Percentiles rank a stretch among this genome's conserved stretches.
Conservation (phyloP, 108 stramenopile species). For the Pseudonitzschia multistriata region DNA sequence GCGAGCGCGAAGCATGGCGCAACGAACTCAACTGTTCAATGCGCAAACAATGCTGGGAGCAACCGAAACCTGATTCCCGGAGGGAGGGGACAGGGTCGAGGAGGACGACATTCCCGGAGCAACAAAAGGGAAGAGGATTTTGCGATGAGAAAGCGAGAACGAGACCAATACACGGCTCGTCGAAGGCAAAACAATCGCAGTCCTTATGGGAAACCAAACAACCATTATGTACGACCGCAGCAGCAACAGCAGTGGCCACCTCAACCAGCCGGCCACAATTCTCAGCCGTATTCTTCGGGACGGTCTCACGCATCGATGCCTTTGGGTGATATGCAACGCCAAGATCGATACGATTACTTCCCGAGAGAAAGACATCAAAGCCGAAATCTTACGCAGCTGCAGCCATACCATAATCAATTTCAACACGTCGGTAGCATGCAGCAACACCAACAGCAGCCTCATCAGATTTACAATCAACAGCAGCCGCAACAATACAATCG, state of each 20-base stretch:
- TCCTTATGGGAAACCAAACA: neutral
- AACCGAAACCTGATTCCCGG: neutral
- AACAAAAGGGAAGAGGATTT: neutral
- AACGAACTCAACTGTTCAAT: too few species aligned
- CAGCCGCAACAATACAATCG: constrained; percentile 1
- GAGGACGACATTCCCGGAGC: neutral
- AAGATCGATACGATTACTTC: too few species aligned
- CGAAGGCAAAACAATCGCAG: neutral
- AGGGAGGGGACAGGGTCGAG: neutral
- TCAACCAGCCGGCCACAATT: too few species aligned
- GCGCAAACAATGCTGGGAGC: neutral
- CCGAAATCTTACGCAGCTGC: constrained; percentile 1
- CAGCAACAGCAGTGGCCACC: neutral
- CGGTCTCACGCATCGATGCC: too few species aligned
- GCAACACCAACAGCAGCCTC: neutral
- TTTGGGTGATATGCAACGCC: too few species aligned
- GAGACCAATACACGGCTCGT: neutral
- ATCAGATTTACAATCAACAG: neutral
- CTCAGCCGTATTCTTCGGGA: too few species aligned
- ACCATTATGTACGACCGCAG: neutral
- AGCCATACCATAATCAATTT: too few species aligned
- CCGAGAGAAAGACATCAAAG: too few species aligned
- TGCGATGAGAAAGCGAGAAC: neutral
- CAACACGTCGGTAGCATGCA: too few species aligned
- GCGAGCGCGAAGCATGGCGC: too few species aligned